A percentile compares a stretch with the other conserved stretches of the same genome.
Conservation (phyloP, 495 filamentous ascomycete genomes). For the Podospora bellae-mahoneyi region DNA sequence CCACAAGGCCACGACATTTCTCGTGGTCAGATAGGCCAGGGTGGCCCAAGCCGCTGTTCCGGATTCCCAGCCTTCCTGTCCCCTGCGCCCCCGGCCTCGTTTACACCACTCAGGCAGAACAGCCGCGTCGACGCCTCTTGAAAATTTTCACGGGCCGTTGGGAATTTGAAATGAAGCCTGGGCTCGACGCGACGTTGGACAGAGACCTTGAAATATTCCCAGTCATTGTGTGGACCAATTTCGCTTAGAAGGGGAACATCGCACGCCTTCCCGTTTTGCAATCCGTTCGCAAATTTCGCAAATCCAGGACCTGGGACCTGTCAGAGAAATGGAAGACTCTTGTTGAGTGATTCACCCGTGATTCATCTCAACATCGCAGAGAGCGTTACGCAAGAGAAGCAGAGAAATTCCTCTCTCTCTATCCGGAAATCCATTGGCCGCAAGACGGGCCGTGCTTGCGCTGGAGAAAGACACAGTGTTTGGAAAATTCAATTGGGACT, state of each 20-base stretch:
- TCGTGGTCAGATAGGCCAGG: not conserved
- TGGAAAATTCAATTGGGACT: conserved; percentile 9
- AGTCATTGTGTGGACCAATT: conserved; percentile 26
- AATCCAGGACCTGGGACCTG: conserved; percentile 5
- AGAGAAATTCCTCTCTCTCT: not conserved
- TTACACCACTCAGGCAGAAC: not conserved
- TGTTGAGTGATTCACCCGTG: conserved; percentile 26
- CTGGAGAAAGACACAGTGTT: conserved; percentile 14
- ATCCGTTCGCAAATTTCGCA: conserved; percentile 26
- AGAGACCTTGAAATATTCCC: conserved; percentile 16
- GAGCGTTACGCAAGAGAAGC: conserved; percentile 3
- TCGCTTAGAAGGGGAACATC: conserved; percentile 33
- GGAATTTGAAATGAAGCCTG: conserved; percentile 27
- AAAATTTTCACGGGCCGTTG: conserved; percentile 37
- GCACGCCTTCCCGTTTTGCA: conserved; percentile 24
- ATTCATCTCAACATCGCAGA: conserved; percentile 4
- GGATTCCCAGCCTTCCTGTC: not conserved
- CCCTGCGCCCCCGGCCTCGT: not conserved
- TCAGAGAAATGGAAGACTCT: conserved; percentile 18
- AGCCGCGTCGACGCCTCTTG: conserved; percentile 11
- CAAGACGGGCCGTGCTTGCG: conserved; percentile 4
- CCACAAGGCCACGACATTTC: not conserved
- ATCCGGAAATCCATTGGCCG: conserved; percentile 13
- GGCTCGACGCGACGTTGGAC: conserved; percentile 23
- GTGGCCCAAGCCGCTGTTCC: conserved; percentile 4